Percentiles rank a stretch among this genome's conserved stretches.
phyloP scores from a whole-genome alignment of 768 basidiomycete genomes.

The Leccinum arenicola region DNA sequence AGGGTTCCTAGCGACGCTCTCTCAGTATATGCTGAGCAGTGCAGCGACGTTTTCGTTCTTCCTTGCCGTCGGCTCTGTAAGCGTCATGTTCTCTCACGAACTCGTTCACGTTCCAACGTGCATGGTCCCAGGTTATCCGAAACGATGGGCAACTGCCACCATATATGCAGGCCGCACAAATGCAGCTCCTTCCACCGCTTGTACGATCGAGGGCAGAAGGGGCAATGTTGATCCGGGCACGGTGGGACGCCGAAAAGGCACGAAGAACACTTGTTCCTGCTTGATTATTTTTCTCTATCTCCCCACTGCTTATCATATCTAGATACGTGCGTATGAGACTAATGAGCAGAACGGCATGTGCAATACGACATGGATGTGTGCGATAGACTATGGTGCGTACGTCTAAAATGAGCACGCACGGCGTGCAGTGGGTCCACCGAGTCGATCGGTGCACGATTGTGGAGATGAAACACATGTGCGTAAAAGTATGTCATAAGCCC shows the following conservation, averaged over 20 bases:
- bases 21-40: slow-evolving; percentile 98
- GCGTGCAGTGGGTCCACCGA: slow-evolving; percentile 21
- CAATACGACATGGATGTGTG: slow-evolving; percentile 14
- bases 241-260: slow-evolving; percentile 67
- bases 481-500: neutral
- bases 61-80: slow-evolving; percentile 89
- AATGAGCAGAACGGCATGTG: slow-evolving; percentile 15
- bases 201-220: slow-evolving; percentile 69
- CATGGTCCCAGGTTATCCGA: slow-evolving; percentile 71
- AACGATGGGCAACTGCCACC: slow-evolving; percentile 65
- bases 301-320: slow-evolving; percentile 10
- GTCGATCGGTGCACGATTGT: slow-evolving; percentile 18
- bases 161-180: slow-evolving; percentile 60
- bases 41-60: slow-evolving; percentile 98
- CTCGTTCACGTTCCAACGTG: slow-evolving; percentile 6
- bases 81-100: slow-evolving; percentile 18
- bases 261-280: slow-evolving; percentile 18
- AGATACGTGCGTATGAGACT: slow-evolving; percentile 12
- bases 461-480: slow-evolving; percentile 16
- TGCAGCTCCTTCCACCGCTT: slow-evolving; percentile 54
- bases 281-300: slow-evolving; percentile 11
- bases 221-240: slow-evolving; percentile 62
- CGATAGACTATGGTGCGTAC: slow-evolving; percentile 1
- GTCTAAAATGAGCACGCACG: slow-evolving; percentile 21
- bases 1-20: slow-evolving; percentile 86